Evolutionary conservation across 805 yeast species (phyloP).

Genomic region (Metschnikowia dekortorum): DNA sequence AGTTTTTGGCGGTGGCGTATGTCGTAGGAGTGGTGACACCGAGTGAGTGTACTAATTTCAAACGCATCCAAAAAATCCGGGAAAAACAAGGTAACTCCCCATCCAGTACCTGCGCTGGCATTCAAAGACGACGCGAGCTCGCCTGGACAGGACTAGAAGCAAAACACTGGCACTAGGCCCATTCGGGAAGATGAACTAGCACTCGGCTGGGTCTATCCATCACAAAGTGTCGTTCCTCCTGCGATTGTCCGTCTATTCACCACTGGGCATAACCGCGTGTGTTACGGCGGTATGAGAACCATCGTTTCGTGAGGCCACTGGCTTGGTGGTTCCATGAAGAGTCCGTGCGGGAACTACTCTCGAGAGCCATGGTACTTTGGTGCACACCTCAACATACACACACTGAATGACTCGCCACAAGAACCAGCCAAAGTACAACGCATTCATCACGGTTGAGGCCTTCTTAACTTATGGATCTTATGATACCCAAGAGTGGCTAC

Average conservation of each 20-base stretch:
- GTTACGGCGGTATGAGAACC: conserved; percentile 36
- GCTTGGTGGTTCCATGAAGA: conserved; percentile 54
- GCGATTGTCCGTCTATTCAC: not conserved
- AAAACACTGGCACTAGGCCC: not conserved
- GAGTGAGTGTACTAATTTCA: conserved; percentile 77
- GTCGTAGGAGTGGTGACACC: conserved; percentile 67
- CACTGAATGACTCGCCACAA: not conserved
- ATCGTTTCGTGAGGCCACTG: conserved; percentile 51
- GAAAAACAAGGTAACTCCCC: conserved; percentile 55
- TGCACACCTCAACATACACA: not conserved
- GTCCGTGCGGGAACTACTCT: conserved; percentile 26
- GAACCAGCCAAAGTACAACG: too few relatives aligned
- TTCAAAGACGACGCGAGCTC: not conserved
- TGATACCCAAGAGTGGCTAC: conserved; percentile 73
- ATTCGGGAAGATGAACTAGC: not conserved
- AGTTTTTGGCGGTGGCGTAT: conserved; percentile 69
- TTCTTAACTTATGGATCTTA: conserved; percentile 7
- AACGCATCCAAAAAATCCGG: conserved; percentile 49
- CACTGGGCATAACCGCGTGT: conserved; percentile 8
- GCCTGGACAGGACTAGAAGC: not conserved
- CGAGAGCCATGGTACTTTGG: not conserved
- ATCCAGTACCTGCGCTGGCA: not conserved
- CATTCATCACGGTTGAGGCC: not conserved
- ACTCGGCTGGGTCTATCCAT: not conserved
- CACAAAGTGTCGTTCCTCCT: not conserved